These are phyloP conservation scores for Pelagophyceae sp. DNA, from an alignment of 352 stramenopile species.

Conservation along the genomic window DNA sequence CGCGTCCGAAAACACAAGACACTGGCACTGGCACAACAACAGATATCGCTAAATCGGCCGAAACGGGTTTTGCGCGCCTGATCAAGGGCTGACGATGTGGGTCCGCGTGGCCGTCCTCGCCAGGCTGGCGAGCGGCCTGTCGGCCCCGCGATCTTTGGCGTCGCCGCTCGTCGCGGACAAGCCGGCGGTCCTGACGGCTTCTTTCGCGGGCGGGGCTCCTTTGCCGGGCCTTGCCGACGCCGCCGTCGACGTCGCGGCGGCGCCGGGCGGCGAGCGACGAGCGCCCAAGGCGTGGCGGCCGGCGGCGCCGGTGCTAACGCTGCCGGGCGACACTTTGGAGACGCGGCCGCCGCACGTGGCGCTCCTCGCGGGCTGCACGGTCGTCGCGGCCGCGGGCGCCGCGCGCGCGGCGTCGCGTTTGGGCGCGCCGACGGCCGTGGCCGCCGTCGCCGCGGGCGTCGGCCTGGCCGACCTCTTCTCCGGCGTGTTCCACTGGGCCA, in stretches of 20 bases:
- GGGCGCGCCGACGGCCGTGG: background rate
- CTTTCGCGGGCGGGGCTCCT: background rate
- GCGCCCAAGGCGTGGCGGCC: too few relatives aligned
- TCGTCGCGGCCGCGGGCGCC: background rate
- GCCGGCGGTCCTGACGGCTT: too few relatives aligned
- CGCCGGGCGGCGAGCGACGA: too few relatives aligned
- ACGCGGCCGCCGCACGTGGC: background rate
- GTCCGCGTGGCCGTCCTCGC: too few relatives aligned
- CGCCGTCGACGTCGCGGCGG: background rate
- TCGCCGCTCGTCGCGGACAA: background rate
- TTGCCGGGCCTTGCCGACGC: background rate
- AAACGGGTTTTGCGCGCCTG: too few relatives aligned
- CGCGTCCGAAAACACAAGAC: too few relatives aligned
- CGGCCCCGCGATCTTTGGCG: too few relatives aligned
- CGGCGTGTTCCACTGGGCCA: conserved; percentile 54
- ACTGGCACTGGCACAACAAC: too few relatives aligned
- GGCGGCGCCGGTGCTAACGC: background rate
- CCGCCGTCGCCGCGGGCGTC: conserved; percentile 38
- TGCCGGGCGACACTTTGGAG: background rate
- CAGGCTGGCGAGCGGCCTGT: too few relatives aligned
- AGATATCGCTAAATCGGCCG: too few relatives aligned
- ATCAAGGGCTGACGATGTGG: too few relatives aligned
- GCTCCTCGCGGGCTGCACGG: background rate
- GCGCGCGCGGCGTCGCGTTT: background rate
- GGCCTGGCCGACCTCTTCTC: conserved; percentile 50